Base-by-base conservation (phyloP, 1,284 basidiomycete species). In the Cronartium quercuum region DNA sequence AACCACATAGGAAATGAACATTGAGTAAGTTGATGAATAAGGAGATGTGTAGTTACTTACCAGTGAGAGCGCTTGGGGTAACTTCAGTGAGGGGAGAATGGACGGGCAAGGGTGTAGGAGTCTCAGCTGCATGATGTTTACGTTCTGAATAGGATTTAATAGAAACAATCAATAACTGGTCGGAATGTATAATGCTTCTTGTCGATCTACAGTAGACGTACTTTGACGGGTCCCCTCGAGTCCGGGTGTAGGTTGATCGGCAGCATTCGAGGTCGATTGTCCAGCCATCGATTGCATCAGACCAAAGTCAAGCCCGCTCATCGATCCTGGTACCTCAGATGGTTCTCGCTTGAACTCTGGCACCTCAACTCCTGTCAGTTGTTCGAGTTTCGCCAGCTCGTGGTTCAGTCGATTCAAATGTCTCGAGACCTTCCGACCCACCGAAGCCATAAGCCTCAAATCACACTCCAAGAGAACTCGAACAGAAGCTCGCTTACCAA, bases 351-450 rank as follows among this genome's bases (percentile, higher is more conserved):
- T 65, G 35, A 66, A 66, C 47, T 74, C 70, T n/a, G 70, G 70
- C 37, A 74, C 55, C 41, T 74, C 70, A 13, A 66, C 63, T 21
- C 70, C 70, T 37, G 70, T 74, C 10, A 57, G 41, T 15, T 44
- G 41, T 15, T 64, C 63, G n/a, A 74, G 63, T 34, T 65, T 74
- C 9, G 70, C 63, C 10, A 74, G 63, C 55, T 74, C 70, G 34
- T 66, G 63, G 51, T 74, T 74, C 7, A 74, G 51, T 29, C 70
- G 44, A 51, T 74, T 62, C 21, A 74, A 47, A 57, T 74, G 70
- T 37, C 70, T 42, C 51, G 70, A 57, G 34, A 74, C 63, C 70
- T 74, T 40, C 4, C 21, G n/a, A 63, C 13, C 34, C 13, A 21
- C 7, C 34, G 10, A 58, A 6, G 21, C 24, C 37, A 5, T 29